Percentiles rank a stretch among this genome's conserved stretches.
Conservation (phyloP, 495 filamentous ascomycete genomes). For the Elaphomyces granulatus region DNA sequence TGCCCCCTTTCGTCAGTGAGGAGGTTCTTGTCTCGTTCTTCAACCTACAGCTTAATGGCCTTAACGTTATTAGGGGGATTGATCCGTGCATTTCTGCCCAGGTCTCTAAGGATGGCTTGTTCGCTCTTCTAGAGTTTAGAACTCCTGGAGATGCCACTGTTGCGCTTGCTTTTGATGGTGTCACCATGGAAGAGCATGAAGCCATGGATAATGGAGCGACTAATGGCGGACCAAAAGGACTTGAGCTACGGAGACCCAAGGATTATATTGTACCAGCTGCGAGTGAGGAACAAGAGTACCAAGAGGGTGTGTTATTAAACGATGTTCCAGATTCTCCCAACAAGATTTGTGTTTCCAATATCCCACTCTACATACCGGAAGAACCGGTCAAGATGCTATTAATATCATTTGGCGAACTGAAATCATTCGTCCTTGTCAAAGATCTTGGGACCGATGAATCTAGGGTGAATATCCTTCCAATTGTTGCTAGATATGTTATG, state of each 20-base stretch:
- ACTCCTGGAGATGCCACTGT: constrained; percentile 76
- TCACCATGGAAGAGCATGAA: constrained; percentile 66
- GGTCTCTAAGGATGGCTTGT: constrained; percentile 58
- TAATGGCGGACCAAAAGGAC: constrained; percentile 42
- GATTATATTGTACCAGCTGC: constrained; percentile 91
- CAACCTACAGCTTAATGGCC: constrained; percentile 86
- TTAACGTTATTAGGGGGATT: constrained; percentile 71
- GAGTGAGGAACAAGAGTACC: constrained; percentile 58
- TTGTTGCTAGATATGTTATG: constrained; percentile 11
- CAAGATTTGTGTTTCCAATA: constrained; percentile 85
- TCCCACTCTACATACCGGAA: constrained; percentile 75
- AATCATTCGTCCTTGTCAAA: constrained; percentile 84
- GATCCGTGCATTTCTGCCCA: constrained; percentile 83
- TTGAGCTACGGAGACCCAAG: constrained; percentile 81
- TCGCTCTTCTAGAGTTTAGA: constrained; percentile 88
- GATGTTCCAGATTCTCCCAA: constrained; percentile 83
- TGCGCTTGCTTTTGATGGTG: constrained; percentile 78
- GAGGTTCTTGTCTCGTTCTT: constrained; percentile 72
- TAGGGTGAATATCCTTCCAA: constrained; percentile 44
- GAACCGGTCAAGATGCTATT: constrained; percentile 85
- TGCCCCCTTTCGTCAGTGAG: constrained; percentile 53
- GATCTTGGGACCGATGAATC: constrained; percentile 77
- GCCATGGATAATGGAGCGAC: constrained; percentile 37
- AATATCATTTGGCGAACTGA: constrained; percentile 80
- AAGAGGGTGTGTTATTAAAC: constrained; percentile 63